phyloP scores from a whole-genome alignment of 2,329 filamentous ascomycete species.

The Didymella sp. region DNA sequence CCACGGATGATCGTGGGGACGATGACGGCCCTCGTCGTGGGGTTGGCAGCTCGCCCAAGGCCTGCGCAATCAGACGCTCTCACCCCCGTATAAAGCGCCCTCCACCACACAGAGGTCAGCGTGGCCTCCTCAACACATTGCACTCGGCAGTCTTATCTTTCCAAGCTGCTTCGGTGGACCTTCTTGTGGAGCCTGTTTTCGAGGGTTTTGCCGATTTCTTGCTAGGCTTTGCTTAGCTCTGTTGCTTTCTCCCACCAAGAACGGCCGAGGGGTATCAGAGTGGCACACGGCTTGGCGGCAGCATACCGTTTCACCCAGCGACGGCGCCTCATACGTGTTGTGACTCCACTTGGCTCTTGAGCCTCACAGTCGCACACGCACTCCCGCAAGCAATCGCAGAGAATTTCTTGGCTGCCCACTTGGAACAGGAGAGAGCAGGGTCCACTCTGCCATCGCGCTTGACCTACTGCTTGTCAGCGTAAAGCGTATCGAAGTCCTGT shows the following conservation, averaged over 20 bases:
- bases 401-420: constrained; percentile 22
- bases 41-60: constrained; percentile 15
- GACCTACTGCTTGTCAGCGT: constrained; percentile 17
- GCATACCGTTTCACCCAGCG: constrained; percentile 31
- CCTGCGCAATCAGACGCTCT: constrained; percentile 3
- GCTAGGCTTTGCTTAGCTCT: constrained; percentile 20
- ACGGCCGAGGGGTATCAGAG: constrained; percentile 17
- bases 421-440: constrained; percentile 19
- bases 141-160: constrained; percentile 17
- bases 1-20: constrained; percentile 13
- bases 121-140: constrained; percentile 16
- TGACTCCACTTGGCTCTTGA: constrained; percentile 28
- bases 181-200: constrained; percentile 12
- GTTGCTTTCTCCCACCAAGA: constrained; percentile 17
- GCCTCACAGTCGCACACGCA: constrained; percentile 16
- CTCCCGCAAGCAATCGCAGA: constrained; percentile 17
- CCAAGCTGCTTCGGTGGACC: constrained; percentile 10
- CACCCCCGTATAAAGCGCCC: constrained; percentile 12
- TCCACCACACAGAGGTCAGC: constrained; percentile 12
- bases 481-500: constrained; percentile 19
- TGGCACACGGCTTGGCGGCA: constrained; percentile 27
- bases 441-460: constrained; percentile 17
- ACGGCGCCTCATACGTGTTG: constrained; percentile 29
- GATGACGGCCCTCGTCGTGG: constrained; percentile 8
- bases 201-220: constrained; percentile 15